Conservation (phyloP, 805 yeast genomes). For the Schwanniomyces occidentalis region DNA sequence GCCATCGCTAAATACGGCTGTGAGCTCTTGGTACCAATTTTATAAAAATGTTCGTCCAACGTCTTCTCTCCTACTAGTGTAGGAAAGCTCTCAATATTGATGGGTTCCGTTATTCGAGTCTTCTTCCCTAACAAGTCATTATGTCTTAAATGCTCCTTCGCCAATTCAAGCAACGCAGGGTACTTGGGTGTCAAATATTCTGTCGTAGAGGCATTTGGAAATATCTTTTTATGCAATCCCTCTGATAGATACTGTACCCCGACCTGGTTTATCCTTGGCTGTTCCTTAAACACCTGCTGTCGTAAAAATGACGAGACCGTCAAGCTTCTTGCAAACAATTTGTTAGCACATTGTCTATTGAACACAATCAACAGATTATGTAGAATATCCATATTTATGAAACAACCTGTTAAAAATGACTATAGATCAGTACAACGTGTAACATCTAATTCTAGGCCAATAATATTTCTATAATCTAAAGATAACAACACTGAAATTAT, state of each 20-base stretch:
- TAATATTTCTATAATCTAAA: too few relatives aligned
- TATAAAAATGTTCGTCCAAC: constrained; percentile 83
- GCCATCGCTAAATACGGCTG: constrained; percentile 61
- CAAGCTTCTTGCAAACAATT: too few relatives aligned
- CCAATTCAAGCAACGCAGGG: constrained; percentile 45
- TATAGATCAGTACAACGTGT: too few relatives aligned
- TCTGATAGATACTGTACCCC: constrained; percentile 78
- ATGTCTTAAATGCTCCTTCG: constrained; percentile 56
- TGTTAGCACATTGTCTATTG: too few relatives aligned
- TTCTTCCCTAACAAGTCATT: constrained; percentile 76
- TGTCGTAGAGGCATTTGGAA: constrained; percentile 41
- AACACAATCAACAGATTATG: too few relatives aligned
- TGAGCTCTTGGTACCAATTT: constrained; percentile 59
- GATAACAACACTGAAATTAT: too few relatives aligned
- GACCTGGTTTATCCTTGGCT: constrained; percentile 67
- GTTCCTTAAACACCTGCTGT: too few relatives aligned
- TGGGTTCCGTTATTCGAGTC: constrained; percentile 62
- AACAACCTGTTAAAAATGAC: too few relatives aligned
- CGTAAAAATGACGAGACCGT: too few relatives aligned
- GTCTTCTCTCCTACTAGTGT: constrained; percentile 62
- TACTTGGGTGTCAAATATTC: constrained; percentile 29
- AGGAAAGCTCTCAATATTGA: constrained; percentile 61
- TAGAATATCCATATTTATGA: too few relatives aligned
- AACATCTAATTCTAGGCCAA: too few relatives aligned
- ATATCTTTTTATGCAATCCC: constrained; percentile 59